Evolutionary conservation across 352 stramenopile genomes (phyloP), one percentile per base, ranked within the genome.

Genomic region (Globisporangium okanoganense): DNA sequence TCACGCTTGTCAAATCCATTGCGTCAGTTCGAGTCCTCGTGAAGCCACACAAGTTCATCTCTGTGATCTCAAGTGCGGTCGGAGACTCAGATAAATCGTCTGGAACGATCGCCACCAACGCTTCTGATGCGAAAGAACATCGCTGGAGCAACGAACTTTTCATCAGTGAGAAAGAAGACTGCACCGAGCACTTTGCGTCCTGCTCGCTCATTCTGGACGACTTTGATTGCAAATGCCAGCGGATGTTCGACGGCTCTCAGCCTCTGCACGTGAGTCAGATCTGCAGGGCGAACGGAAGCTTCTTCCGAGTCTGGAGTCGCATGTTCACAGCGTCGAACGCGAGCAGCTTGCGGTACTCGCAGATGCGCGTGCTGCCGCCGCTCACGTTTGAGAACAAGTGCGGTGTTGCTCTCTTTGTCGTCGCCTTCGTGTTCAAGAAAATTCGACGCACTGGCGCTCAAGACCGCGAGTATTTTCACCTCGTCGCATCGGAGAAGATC

Each of bases 91-190:
- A 13, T 18, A 56, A 43, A n/a, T 14, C 29, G 1, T 8, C 14
- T n/a, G n/a, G n/a, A 29, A 31, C n/a, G 10, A 4, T 16, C 27
- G 12, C 43, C 3, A 48, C 25, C 7, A 61, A 18, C 9, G 57
- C 52, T 9, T 48, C 61, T n/a, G 44, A 44, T 43, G 56, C 69
- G 5, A 77, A 71, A 55, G 72, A 84, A 1, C 75, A 94, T 48
- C 82, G 83, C n/a, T 92, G 85, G 82, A 94, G 85, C 57, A 90
- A 92, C 48, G 82, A 91, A 14, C 45, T 93, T 16, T 78, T 93
- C 38, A 82, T 94, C 56, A 85, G 75, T 24, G 77, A 88, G 10
- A 85, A 79, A 40, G 78, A 90, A 57, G 74, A 80, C 13, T 78
- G 58, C n/a, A 72, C 64, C 2, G 70, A 90, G n/a, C 74, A 75